Percentiles rank a stretch among this genome's conserved stretches.
Conservation (phyloP, 768 basidiomycete species). For the Kwoniella newhampshirensis region DNA sequence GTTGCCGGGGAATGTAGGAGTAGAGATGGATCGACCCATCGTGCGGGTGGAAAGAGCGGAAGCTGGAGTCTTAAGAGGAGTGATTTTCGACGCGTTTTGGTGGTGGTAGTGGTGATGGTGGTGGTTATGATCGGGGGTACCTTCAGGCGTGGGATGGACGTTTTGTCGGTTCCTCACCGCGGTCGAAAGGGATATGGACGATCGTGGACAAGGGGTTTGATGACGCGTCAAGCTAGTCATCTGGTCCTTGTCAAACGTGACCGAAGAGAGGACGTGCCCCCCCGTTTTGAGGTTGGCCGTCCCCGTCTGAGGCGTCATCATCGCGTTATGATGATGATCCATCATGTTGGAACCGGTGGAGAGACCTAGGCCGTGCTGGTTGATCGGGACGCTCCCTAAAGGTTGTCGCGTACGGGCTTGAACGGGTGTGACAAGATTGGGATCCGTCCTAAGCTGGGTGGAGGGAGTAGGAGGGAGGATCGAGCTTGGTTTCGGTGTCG, state of each 20-base stretch:
- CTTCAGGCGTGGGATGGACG: conserved; percentile 4
- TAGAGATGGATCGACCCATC: conserved; percentile 23
- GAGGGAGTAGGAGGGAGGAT: conserved; percentile 17
- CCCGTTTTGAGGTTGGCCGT: not conserved
- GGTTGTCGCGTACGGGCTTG: conserved; percentile 20
- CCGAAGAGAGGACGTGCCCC: not conserved
- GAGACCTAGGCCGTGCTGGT: not conserved
- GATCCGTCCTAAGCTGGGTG: conserved; percentile 18
- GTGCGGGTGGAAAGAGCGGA: conserved; percentile 11
- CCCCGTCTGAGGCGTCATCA: conserved; percentile 9
- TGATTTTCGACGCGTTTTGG: conserved; percentile 5
- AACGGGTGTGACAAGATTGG: conserved; percentile 16
- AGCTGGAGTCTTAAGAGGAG: conserved; percentile 8
- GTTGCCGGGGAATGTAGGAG: conserved; percentile 9
- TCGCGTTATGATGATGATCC: not conserved
- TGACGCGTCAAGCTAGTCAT: conserved; percentile 5
- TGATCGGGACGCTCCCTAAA: conserved; percentile 8
- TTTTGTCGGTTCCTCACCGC: conserved; percentile 4
- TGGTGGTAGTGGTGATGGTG: conserved; percentile 2
- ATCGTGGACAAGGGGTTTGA: conserved; percentile 18
- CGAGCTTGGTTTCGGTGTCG: conserved; percentile 13
- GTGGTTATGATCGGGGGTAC: conserved; percentile 8
- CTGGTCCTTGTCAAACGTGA: not conserved
- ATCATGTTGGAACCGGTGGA: conserved; percentile 1
- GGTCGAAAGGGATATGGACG: conserved; percentile 3